Percentiles rank a stretch among this genome's conserved stretches.
Evolutionary conservation across 176 grass and related monocot species (phyloP).

Genomic region (sorghum (Sorghum bicolor)): DNA sequence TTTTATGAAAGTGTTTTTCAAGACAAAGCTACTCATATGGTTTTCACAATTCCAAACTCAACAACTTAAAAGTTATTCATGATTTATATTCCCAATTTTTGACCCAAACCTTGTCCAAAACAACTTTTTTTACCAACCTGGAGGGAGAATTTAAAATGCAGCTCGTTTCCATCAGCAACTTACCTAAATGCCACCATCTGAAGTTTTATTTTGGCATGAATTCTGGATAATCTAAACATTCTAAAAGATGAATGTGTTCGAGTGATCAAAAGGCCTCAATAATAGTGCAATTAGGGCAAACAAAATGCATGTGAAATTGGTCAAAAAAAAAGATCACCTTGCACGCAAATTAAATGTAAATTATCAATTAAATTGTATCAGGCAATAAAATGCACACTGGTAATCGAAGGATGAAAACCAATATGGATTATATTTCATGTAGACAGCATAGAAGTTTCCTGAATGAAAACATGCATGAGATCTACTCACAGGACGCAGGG

Average conservation of each 20-base stretch:
- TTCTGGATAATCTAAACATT: neutral
- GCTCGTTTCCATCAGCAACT: constrained; percentile 3
- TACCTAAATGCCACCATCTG: constrained; percentile 11
- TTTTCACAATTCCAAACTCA: too few species aligned
- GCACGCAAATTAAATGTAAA: neutral
- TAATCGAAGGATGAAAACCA: constrained; percentile 12
- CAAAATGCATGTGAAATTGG: neutral
- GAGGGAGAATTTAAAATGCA: constrained; percentile 15
- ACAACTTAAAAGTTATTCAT: too few species aligned
- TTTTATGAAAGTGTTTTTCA: too few species aligned
- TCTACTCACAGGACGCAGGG: constrained; percentile 67
- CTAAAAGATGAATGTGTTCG: neutral
- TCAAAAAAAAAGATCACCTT: neutral
- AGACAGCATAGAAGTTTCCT: constrained; percentile 1
- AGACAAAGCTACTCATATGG: too few species aligned
- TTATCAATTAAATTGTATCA: constrained; percentile 3
- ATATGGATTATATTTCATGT: constrained; percentile 15
- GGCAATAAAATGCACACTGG: constrained; percentile 7
- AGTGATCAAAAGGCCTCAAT: neutral
- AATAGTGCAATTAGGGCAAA: neutral
- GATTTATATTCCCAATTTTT: too few species aligned
- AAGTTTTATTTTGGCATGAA: neutral
- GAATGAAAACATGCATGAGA: neutral
- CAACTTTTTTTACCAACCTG: too few species aligned
- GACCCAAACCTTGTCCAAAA: too few species aligned